A percentile compares a stretch with the other conserved stretches of the same genome.
Evolutionary conservation across 805 yeast genomes (phyloP).

Genomic region (Pichia manshurica): DNA sequence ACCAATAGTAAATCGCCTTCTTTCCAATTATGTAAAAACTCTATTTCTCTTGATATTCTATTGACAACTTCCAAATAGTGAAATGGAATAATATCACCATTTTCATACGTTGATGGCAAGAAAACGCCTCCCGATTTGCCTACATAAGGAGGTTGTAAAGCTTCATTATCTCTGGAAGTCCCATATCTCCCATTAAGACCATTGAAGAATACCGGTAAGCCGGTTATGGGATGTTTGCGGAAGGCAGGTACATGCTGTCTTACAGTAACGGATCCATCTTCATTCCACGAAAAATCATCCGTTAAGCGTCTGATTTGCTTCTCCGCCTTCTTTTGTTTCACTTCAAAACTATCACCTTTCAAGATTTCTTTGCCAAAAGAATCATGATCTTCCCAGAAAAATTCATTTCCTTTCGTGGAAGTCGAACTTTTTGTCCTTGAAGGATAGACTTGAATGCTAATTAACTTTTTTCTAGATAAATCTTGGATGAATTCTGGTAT

Average conservation of each 20-base stretch:
- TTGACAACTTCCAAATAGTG: constrained; percentile 1
- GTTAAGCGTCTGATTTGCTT: neutral
- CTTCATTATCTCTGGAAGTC: neutral
- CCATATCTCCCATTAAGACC: constrained; percentile 7
- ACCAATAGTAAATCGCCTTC: constrained; percentile 3
- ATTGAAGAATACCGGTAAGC: neutral
- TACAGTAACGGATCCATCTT: constrained; percentile 1
- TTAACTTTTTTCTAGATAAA: neutral
- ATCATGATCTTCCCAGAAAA: constrained; percentile 4
- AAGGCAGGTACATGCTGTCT: constrained; percentile 3
- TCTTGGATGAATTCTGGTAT: constrained; percentile 2
- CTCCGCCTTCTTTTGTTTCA: neutral
- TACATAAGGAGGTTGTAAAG: neutral
- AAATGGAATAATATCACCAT: constrained; percentile 2
- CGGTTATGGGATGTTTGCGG: neutral
- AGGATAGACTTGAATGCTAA: constrained; percentile 5
- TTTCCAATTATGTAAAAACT: constrained; percentile 1
- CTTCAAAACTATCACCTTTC: neutral
- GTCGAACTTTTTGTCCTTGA: neutral
- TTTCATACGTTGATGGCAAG: constrained; percentile 3
- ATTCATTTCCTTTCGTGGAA: constrained; percentile 1
- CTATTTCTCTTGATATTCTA: constrained; percentile 2
- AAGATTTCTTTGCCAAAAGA: constrained; percentile 1
- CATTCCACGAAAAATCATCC: constrained; percentile 2
- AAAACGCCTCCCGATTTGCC: constrained; percentile 3